Evolutionary conservation across 805 yeast species (phyloP), one percentile per base, ranked within the genome.

Genomic region (Starmerella lactis-condensi): DNA sequence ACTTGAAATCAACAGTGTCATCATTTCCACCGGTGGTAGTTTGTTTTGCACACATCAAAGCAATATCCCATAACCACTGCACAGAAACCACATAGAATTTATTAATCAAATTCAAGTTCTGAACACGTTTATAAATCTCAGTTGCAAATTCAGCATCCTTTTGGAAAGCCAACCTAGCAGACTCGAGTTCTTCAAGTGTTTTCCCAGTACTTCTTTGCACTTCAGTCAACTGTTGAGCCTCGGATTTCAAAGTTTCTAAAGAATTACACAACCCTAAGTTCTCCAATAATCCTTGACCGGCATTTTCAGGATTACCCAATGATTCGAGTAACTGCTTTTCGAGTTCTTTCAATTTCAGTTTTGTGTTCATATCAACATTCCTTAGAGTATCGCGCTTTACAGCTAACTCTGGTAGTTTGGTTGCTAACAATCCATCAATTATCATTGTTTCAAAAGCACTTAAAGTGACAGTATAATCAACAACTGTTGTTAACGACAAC

Each of bases 381-480:
- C 66, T 46, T 32, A 78, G 47, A 26, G 67, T 72, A 1, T 54
- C 40, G 34, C 83, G 58, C 43, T 71, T 63, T 4, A 43, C 40
- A 31, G 75, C 81, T 6, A 78, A 50, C 6, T 73, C 85, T 0
- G 94, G 93, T 17, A 62, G 58, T 37, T 67, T 66, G 8, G 56
- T 51, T 19, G 56, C 50, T 24, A 85, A 52, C 0, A 76, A 57
- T 31, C 63, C 50, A 37, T 74, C 68, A 34, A 78, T 52, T 0
- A 76, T 60, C 39, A 73, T 73, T 18, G 64, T 61, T 35, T 75
- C 72, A 30, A 83, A 53, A 28, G 73, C 71, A 28, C 70, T 65
- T 25, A 65, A 59, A 1, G 93, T 75, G n/a, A 76, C 56, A 0
- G 82, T 62, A 50, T 74, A 85, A 50, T 79, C 78, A 13, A 78